A percentile compares a stretch with the other conserved stretches of the same genome.
phyloP scores from a whole-genome alignment of 768 basidiomycete species.

The Inosperma sp. region DNA sequence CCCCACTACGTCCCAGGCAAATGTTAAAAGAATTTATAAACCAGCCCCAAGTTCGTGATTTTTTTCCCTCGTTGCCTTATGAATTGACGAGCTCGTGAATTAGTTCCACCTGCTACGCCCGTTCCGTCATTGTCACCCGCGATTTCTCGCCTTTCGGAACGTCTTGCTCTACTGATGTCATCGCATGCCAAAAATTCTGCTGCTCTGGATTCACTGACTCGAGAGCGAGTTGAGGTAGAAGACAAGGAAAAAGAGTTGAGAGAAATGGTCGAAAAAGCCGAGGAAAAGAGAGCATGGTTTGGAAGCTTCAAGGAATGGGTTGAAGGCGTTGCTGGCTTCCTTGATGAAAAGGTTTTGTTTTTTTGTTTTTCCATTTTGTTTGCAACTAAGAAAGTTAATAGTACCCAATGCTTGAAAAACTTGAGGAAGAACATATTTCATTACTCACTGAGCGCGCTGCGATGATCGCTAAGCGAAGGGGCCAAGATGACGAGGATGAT shows the following conservation, averaged over 20 bases:
- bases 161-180: constrained; percentile 54
- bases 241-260: constrained; percentile 69
- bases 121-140: constrained; percentile 63
- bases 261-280: constrained; percentile 67
- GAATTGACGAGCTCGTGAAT: constrained; percentile 13
- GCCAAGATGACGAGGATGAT: constrained; percentile 79
- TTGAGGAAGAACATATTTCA: constrained; percentile 71
- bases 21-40: constrained; percentile 58
- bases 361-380: not conserved
- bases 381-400: constrained; percentile 26
- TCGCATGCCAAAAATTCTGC: constrained; percentile 64
- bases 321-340: constrained; percentile 76
- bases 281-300: constrained; percentile 81
- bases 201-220: constrained; percentile 50
- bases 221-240: constrained; percentile 63
- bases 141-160: constrained; percentile 54
- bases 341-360: constrained; percentile 74
- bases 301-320: constrained; percentile 72
- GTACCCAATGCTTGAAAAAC: constrained; percentile 74
- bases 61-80: not conserved
- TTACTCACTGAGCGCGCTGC: constrained; percentile 69
- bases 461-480: constrained; percentile 64
- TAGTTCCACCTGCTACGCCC: constrained; percentile 63
- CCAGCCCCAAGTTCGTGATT: constrained; percentile 59
- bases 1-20: constrained; percentile 27